Base-by-base conservation (phyloP, 805 yeast genomes). In the Pichia kluyveri region DNA sequence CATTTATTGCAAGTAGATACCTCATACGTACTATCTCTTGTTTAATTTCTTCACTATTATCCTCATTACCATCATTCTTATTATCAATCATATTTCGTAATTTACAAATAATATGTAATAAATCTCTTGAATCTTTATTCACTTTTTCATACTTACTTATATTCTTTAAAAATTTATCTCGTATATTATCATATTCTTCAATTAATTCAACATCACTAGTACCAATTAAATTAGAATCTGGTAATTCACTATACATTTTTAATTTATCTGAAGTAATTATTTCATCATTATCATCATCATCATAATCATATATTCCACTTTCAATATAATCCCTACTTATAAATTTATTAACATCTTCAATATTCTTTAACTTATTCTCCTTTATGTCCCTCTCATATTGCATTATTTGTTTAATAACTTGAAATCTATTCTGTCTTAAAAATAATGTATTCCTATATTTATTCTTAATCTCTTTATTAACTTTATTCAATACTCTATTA, bases 161-260 rank as follows among this genome's bases (percentile, higher is more conserved):
- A 36, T 56, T 59, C 1, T 30, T 23, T 5, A 47, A 39, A 38
- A 67, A 40, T 23, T 47, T 38, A 8, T 50, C 50, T 10, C 52
- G 47, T 10, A 53, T 43, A 1, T 38, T 32, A 36, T 62, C 64
- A 44, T 64, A 67, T 23, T 54, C 50, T 30, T 50, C 57, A 18
- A 60, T 51, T n/a, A 63, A 42, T 12, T 54, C 58, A 7, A 51
- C 38, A 38, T 60, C 53, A 8, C 52, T 47, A 12, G 58, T 55
- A 8, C 45, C 34, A 8, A 63, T 36, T 4, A 54, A 45, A 28
- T 56, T 53, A 0, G 62, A 50, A 11, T 49, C 51, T 3, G 70
- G 70, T 17, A 67, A 48, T 46, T 66, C 69, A 23, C 55, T 50
- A 9, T 65, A 51, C 46, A 65, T 44, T 46, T 26, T 59, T 41